Base-by-base conservation (phyloP, 495 filamentous ascomycete genomes). In the Hypoxylon intermedium region DNA sequence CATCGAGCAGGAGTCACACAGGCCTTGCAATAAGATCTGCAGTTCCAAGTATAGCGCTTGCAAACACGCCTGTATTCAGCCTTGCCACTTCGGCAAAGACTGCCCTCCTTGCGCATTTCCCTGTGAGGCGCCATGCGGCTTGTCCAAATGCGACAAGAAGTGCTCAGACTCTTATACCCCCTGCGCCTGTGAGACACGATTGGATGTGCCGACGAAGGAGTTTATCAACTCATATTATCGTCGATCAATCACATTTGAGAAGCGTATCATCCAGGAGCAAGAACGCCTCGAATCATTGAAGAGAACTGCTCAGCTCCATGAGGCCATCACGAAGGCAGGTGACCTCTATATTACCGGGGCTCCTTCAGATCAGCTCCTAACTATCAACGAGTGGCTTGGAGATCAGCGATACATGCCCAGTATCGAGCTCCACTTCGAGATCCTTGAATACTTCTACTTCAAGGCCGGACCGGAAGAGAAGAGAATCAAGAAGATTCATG, bases 121-220 rank as follows among this genome's bases (percentile, higher is more conserved):
- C 6, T 91, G 87, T 60, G 82, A 87, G 38, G 75, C 86, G 12
- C 69, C 71, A 18, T 90, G 86, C 64, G 72, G 60, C 45, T 86
- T 90, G 67, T 85, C 83, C 0, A 71, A 59, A 34, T 91, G 86
- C 52, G 58, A 51, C 2, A 79, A 79, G 58, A 74, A 67, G 36
- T 90, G 87, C 67, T 68, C 67, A 4, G 81, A 89, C 53, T 79
- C 87, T 18, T 90, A 86, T 59, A 57, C 74, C 9, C 88, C 85
- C n/a, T 91, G 88, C 57, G 80, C 78, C n/a, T n/a, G n/a, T n/a
- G n/a, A n/a, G n/a, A n/a, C n/a, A n/a, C n/a, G n/a, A 30, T 69
- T 92, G 2, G 85, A 91, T 49, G 84, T 89, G 63, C 72, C 82
- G 0, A 86, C 83, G 0, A 89, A 87, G 64, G 85, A 82, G 52